These are phyloP conservation scores for Protomyces inouyei DNA, from an alignment of 1,139 yeast species.

Conservation along the genomic window DNA sequence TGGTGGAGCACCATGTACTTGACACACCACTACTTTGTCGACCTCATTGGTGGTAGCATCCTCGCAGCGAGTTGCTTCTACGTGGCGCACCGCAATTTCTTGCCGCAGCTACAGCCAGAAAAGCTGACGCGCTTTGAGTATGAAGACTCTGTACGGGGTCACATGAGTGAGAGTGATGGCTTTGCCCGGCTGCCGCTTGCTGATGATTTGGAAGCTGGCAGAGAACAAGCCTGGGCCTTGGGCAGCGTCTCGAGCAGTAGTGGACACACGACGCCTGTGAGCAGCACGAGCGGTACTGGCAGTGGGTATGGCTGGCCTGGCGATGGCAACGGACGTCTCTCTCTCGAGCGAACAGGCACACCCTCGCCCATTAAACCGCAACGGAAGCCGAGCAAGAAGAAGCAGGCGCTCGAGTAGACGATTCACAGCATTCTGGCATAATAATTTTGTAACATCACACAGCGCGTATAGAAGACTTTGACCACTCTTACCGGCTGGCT, in stretches of 20 bases:
- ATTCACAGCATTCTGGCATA: background rate
- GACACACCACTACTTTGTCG: conserved; percentile 92
- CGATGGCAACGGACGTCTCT: background rate
- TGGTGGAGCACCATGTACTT: conserved; percentile 99
- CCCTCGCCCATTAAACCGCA: background rate
- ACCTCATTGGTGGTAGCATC: conserved; percentile 83
- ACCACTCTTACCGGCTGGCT: background rate
- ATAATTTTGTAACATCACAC: too few species aligned
- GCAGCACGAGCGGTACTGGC: conserved; percentile 1
- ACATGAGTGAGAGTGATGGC: conserved; percentile 1
- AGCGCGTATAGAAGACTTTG: too few species aligned
- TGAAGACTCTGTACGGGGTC: conserved; percentile 42
- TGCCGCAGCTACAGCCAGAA: conserved; percentile 62
- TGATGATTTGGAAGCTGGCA: conserved; percentile 22
- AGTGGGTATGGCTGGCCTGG: conserved; percentile 12
- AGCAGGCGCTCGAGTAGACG: background rate
- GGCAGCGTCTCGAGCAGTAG: conserved; percentile 22
- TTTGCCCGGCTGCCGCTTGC: conserved; percentile 10
- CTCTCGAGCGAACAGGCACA: background rate
- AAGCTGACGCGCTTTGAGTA: conserved; percentile 87
- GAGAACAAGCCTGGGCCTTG: conserved; percentile 17
- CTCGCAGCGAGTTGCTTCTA: conserved; percentile 67
- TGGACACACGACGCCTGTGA: conserved; percentile 20
- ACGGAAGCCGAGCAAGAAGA: background rate
- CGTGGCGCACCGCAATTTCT: conserved; percentile 63